Base-by-base conservation (phyloP, 2,329 filamentous ascomycete species). In the Pochonia chlamydosporia region DNA sequence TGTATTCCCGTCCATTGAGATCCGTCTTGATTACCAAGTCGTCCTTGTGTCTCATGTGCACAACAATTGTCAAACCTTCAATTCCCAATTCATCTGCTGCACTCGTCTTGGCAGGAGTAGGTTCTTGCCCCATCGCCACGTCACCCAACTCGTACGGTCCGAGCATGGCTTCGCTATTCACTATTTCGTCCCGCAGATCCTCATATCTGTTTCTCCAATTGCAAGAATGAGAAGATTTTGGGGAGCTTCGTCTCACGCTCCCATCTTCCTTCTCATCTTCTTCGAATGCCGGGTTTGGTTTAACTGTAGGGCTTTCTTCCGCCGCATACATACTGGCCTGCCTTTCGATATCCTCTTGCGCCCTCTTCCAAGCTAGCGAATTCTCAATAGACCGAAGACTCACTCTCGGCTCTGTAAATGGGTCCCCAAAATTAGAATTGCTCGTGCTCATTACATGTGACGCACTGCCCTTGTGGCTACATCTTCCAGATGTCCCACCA, bases 1-100 rank as follows among this genome's bases (percentile, higher is more conserved):
- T 3, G 74, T 76, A 16, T 20, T n/a, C n/a, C n/a, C n/a, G n/a
- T n/a, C n/a, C n/a, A 21, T 13, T 16, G 20, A 49, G 59, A 55
- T 76, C 69, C 3, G 74, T 76, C 46, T 73, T 74, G 54, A 78
- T 72, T 40, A 77, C 68, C 55, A 78, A 54, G 50, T 79, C 74
- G 41, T 76, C 73, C 58, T 67, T 72, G 39, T 68, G 67, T 54
- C 60, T 70, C 54, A 74, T 60, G 58, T 76, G 75, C 59, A 79
- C 63, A 40, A 76, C 69, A 49, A 77, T 71, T 5, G 74, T 78
- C 44, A 78, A 56, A 10, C 73, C 73, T 49, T 74, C 66, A 25
- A 78, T 69, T 14, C 68, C 68, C 40, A 71, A 52, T 21, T 71
- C 66, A 14, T 64, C 63, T 30, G 28, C 40, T 18, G 37, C 21